Evolutionary conservation across 164 flowering plant genomes (phyloP), one percentile per base, ranked within the genome.

Genomic region (Chimonanthus praecox): DNA sequence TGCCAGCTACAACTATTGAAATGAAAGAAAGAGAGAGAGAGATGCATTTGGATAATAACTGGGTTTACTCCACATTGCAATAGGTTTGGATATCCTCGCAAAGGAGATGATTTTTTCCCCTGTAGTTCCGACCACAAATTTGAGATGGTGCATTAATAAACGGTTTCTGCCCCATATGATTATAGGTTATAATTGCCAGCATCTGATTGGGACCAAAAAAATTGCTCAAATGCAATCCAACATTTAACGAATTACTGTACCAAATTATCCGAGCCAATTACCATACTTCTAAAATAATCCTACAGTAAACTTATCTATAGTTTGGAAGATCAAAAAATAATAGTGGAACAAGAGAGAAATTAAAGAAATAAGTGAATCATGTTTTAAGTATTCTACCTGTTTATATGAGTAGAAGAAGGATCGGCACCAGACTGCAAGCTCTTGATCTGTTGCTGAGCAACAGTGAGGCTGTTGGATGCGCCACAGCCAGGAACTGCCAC

Each of bases 381-480:
- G 78, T 50, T 7, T 33, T 6, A 13, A 4, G 11, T 13, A 44
- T 66, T 11, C 68, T 15, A 91, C 97, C 94, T 85, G 82, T 78
- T 80, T 47, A 79, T 71, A 7, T 79, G 74, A 51, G 81, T 75
- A 0, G 77, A 47, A 71, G 88, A 73, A 75, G 83, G 67, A 76
- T 72, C 74, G 74, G 78, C 83, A 73, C 76, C 74, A 43, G 84
- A 71, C 65, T 83, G 86, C 75, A 80, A 47, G 79, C 74, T 75
- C 74, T 82, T 84, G 73, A 82, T 58, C 67, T 88, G 91, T 62
- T 88, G 86, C 47, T 83, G 87, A 10, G 78, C 71, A 47, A 79
- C 64, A 75, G 80, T 61, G 43, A 83, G 83, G 84, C 84, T 77
- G 83, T 74, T 83, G 74, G 88, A 73, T 49, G 78, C 72, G 47